Percentiles rank a stretch among this genome's conserved stretches.
These are phyloP conservation scores for Xylaria grammica DNA, from an alignment of 495 filamentous ascomycete species.

Conservation along the genomic window DNA sequence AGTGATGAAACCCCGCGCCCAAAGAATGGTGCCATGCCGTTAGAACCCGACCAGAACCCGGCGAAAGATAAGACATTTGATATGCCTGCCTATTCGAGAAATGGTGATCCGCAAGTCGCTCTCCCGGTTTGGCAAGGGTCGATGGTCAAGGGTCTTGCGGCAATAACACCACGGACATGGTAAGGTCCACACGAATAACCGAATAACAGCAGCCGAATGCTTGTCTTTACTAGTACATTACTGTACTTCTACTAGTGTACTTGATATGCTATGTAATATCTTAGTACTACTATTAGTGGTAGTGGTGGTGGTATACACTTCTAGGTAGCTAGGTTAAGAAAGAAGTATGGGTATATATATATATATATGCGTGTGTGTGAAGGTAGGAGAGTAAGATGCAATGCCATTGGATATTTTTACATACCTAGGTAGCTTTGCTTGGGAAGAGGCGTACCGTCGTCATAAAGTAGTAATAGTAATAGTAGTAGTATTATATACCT, in stretches of 20 bases:
- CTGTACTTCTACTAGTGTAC: no score
- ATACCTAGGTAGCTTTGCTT: neutral
- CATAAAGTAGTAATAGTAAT: neutral
- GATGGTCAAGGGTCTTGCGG: no score
- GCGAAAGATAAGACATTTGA: slow-evolving; percentile 13
- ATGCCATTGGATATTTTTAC: no score
- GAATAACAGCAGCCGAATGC: neutral
- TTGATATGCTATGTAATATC: no score
- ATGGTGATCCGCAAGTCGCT: slow-evolving; percentile 14
- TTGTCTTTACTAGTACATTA: neutral
- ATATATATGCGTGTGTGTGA: neutral
- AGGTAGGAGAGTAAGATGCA: neutral
- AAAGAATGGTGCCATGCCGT: no score
- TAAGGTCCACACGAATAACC: neutral
- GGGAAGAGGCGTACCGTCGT: neutral
- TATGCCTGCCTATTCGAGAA: slow-evolving; percentile 22
- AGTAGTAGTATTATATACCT: neutral
- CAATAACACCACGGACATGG: neutral
- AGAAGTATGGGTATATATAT: no score
- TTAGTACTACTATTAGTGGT: no score
- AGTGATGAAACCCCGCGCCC: no score
- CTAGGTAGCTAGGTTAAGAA: no score
- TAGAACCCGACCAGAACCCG: no score
- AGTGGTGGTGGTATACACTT: no score
- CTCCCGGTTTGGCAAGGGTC: slow-evolving; percentile 1